phyloP scores from a whole-genome alignment of 257 asterid species.

The Verbascum thapsus region DNA sequence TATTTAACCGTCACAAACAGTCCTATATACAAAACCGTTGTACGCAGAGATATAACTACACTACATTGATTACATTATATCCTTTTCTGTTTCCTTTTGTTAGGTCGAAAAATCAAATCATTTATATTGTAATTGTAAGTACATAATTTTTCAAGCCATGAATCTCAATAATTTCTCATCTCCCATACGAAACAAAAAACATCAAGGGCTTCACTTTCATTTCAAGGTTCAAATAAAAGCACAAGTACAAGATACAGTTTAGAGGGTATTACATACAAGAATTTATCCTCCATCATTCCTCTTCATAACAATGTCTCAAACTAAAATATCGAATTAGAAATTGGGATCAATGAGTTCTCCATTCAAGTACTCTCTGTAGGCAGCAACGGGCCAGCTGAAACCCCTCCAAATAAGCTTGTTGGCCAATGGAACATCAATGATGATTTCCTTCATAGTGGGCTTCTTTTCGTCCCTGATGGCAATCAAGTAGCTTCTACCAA shows the following conservation, averaged over 20 bases:
- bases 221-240: constrained; percentile 32
- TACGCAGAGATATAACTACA: constrained; percentile 28
- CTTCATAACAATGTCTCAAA: no score
- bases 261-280: constrained; percentile 47
- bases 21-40: constrained; percentile 34
- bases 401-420: constrained; percentile 79
- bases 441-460: constrained; percentile 89
- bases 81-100: constrained; percentile 20
- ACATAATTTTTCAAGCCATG: not conserved
- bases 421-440: constrained; percentile 95
- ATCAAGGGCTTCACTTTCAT: no score
- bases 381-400: constrained; percentile 96
- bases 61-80: not conserved
- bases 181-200: not conserved
- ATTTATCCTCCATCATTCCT: no score
- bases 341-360: constrained; percentile 90
- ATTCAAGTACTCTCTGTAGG: constrained; percentile 82
- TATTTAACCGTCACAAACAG: constrained; percentile 38
- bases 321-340: constrained; percentile 42
- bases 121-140: not conserved
- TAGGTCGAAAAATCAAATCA: constrained; percentile 24
- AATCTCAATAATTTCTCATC: not conserved
- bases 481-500: constrained; percentile 91
- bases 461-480: constrained; percentile 90
- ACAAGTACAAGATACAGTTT: constrained; percentile 30